phyloP scores from a whole-genome alignment of 768 basidiomycete species.

The Leucogyrophana mollusca region DNA sequence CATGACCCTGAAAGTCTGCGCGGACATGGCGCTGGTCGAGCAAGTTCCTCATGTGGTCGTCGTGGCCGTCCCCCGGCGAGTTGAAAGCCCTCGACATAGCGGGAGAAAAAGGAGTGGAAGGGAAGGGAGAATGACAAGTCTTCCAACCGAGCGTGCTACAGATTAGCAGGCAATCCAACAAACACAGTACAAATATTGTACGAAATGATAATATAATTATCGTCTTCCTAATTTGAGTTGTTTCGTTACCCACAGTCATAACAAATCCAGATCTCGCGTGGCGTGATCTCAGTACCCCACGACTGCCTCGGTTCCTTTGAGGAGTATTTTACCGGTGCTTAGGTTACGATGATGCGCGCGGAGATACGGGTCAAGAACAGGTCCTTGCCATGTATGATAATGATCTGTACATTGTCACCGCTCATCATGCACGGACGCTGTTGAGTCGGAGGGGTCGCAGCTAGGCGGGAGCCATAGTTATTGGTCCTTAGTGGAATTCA shows the following conservation, averaged over 20 bases:
- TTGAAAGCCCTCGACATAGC: constrained; percentile 43
- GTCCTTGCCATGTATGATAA: no score
- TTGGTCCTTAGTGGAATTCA: no score
- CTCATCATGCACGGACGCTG: no score
- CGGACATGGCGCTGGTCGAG: constrained; percentile 54
- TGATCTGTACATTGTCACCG: no score
- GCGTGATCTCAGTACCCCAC: no score
- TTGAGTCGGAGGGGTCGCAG: no score
- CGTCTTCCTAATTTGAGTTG: constrained; percentile 20
- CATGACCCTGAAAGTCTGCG: constrained; percentile 37
- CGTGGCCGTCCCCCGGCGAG: constrained; percentile 37
- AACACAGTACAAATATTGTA: not conserved
- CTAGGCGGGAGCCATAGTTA: no score
- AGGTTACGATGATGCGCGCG: no score
- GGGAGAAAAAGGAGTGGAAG: constrained; percentile 16
- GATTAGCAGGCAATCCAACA: not conserved
- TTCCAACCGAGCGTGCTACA: not conserved
- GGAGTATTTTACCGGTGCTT: no score
- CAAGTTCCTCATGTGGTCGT: constrained; percentile 48
- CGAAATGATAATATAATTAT: constrained; percentile 16
- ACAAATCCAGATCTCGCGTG: not conserved
- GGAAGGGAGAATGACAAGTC: not conserved
- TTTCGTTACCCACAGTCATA: constrained; percentile 1
- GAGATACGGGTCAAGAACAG: no score
- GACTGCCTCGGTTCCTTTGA: no score